These are phyloP conservation scores for Plasmopara halstedii DNA, from an alignment of 352 stramenopile species.

Conservation along the genomic window DNA sequence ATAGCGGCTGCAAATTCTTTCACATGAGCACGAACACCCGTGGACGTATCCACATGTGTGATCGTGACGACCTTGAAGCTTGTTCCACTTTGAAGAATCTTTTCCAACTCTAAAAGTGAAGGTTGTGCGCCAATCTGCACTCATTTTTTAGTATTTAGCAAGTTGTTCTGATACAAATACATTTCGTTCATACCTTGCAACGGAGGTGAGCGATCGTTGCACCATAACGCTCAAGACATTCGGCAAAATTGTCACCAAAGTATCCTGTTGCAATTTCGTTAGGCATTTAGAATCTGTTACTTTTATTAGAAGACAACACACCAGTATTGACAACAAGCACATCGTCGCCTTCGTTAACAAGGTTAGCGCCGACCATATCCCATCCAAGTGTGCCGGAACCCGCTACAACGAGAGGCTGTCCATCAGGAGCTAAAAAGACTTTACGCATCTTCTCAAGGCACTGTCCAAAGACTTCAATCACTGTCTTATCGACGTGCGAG, in stretches of 20 bases:
- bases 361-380: conserved; percentile 78
- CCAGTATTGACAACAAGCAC: conserved; percentile 69
- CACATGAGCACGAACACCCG: conserved; percentile 52
- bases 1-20: conserved; percentile 49
- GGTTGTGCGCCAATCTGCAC: conserved; percentile 47
- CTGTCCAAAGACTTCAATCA: conserved; percentile 69
- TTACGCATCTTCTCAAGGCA: conserved; percentile 80
- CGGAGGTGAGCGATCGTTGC: conserved; percentile 53
- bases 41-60: conserved; percentile 76
- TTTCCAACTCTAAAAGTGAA: conserved; percentile 37
- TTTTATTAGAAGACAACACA: not conserved
- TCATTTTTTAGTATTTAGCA: not conserved
- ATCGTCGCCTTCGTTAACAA: conserved; percentile 53
- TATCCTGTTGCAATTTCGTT: conserved; percentile 28
- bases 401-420: conserved; percentile 59
- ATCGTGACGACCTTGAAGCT: conserved; percentile 66
- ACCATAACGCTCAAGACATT: conserved; percentile 64
- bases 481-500: conserved; percentile 71
- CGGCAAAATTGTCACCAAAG: conserved; percentile 65
- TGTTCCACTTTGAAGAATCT: conserved; percentile 27
- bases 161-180: too few species aligned
- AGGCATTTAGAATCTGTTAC: not conserved
- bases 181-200: conserved; percentile 36
- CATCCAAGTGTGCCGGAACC: conserved; percentile 66
- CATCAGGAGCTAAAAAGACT: conserved; percentile 60